Percentiles rank a stretch among this genome's conserved stretches.
Evolutionary conservation across 2,329 filamentous ascomycete genomes (phyloP).

Genomic region (Metarhizium guizhouense): DNA sequence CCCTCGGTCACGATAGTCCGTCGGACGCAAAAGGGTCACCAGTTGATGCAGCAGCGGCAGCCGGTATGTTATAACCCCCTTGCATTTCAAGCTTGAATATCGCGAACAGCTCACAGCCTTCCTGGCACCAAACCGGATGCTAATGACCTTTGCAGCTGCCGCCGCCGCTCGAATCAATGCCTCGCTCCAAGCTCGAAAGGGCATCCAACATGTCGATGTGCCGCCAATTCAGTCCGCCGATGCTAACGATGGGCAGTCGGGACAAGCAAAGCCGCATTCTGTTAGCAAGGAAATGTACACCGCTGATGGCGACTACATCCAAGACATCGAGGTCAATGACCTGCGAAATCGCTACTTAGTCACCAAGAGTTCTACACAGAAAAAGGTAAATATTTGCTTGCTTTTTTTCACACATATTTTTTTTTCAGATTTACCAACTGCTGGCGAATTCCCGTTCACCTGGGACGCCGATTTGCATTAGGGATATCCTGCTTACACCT

Average conservation of each 20-base stretch:
- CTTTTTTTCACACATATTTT: conserved; percentile 22
- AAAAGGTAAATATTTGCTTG: conserved; percentile 85
- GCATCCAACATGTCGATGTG: conserved; percentile 82
- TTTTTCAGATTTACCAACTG: conserved; percentile 24
- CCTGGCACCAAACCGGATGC: not conserved
- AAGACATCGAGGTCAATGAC: conserved; percentile 98
- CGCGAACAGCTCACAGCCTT: not conserved
- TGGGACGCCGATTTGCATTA: conserved; percentile 10
- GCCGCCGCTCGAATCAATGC: conserved; percentile 85
- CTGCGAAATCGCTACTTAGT: conserved; percentile 92
- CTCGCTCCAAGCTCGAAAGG: conserved; percentile 75
- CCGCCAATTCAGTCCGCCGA: conserved; percentile 55
- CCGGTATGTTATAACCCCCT: conserved; percentile 44
- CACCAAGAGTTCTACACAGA: conserved; percentile 94
- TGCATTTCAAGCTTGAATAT: not conserved
- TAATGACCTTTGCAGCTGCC: conserved; percentile 49
- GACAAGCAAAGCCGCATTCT: conserved; percentile 6
- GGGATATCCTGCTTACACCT: conserved; percentile 65
- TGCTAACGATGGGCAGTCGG: conserved; percentile 1
- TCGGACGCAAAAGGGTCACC: conserved; percentile 39
- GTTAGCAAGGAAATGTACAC: conserved; percentile 65
- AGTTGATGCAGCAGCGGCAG: conserved; percentile 65
- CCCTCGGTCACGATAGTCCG: conserved; percentile 42
- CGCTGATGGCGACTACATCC: conserved; percentile 94
- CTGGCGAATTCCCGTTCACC: conserved; percentile 13